These are phyloP conservation scores for Picea glauca DNA, from an alignment of 75 land plant species.

Conservation along the genomic window DNA sequence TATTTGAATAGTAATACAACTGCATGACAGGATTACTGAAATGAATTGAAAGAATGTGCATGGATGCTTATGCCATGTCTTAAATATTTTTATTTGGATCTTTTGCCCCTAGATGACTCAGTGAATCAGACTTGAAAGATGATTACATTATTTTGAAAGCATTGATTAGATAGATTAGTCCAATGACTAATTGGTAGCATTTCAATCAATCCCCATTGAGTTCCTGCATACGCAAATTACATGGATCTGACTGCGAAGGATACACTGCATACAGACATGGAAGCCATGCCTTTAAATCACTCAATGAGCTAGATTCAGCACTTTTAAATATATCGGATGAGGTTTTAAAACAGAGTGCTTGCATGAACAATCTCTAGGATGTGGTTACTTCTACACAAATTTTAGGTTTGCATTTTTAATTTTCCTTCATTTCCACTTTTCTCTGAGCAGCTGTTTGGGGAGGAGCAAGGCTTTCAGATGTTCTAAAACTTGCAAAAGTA, in stretches of 20 bases:
- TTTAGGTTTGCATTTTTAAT: neutral
- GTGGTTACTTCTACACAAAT: neutral
- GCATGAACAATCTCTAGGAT: neutral
- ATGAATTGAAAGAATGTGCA: neutral
- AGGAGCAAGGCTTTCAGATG: constrained; percentile 91
- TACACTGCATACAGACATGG: neutral
- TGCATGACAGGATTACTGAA: neutral
- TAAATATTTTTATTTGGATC: no score
- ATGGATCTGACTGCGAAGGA: neutral
- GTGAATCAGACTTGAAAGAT: neutral
- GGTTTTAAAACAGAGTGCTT: neutral
- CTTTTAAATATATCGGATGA: neutral
- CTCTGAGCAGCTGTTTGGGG: constrained; percentile 74
- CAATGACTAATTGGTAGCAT: neutral
- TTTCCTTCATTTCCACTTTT: constrained; percentile 4
- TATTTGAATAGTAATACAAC: neutral
- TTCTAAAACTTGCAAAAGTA: constrained; percentile 76
- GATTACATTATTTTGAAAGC: neutral
- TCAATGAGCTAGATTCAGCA: neutral
- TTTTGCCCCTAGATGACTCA: no score
- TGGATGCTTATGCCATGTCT: neutral
- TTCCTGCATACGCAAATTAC: neutral
- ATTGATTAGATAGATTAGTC: neutral
- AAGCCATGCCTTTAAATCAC: neutral
- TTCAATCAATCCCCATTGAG: neutral